Conservation (phyloP, 2,329 filamentous ascomycete species). For the Botrytis sinoallii region DNA sequence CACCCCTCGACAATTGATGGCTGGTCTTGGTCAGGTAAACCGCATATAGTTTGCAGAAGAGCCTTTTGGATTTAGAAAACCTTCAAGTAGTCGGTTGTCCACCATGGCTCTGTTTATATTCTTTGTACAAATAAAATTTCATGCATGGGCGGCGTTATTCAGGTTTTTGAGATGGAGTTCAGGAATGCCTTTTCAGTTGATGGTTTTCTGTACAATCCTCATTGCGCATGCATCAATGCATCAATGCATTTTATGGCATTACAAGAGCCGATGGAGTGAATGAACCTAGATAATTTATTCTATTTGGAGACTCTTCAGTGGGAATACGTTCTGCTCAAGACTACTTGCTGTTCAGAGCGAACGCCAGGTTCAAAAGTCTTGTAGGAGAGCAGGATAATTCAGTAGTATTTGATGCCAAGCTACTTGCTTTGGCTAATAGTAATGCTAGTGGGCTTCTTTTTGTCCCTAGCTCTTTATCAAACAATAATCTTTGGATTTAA, state of each 20-base stretch:
- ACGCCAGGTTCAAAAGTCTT: not conserved
- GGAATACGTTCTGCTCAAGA: slow-evolving; percentile 12
- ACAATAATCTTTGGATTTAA: slow-evolving; percentile 13
- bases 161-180: slow-evolving; percentile 8
- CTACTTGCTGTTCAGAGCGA: slow-evolving; percentile 7
- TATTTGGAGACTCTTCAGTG: slow-evolving; percentile 13
- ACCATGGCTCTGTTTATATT: slow-evolving; percentile 22
- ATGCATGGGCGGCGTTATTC: slow-evolving; percentile 22
- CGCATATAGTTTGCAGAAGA: slow-evolving; percentile 32
- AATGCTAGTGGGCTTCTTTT: slow-evolving; percentile 26
- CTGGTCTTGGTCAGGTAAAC: slow-evolving; percentile 18
- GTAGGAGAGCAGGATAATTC: slow-evolving; percentile 18
- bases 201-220: slow-evolving; percentile 23
- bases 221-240: slow-evolving; percentile 16
- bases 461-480: slow-evolving; percentile 21
- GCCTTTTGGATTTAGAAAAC: slow-evolving; percentile 23
- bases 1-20: not conserved
- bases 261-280: slow-evolving; percentile 1
- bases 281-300: slow-evolving; percentile 6
- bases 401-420: slow-evolving; percentile 27
- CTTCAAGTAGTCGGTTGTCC: slow-evolving; percentile 34
- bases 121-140: slow-evolving; percentile 22
- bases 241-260: slow-evolving; percentile 10
- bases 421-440: slow-evolving; percentile 32
- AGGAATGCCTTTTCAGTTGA: slow-evolving; percentile 19